These are phyloP conservation scores for Udeniomyces megalosporus DNA, from an alignment of 768 basidiomycete genomes.

Conservation along the genomic window DNA sequence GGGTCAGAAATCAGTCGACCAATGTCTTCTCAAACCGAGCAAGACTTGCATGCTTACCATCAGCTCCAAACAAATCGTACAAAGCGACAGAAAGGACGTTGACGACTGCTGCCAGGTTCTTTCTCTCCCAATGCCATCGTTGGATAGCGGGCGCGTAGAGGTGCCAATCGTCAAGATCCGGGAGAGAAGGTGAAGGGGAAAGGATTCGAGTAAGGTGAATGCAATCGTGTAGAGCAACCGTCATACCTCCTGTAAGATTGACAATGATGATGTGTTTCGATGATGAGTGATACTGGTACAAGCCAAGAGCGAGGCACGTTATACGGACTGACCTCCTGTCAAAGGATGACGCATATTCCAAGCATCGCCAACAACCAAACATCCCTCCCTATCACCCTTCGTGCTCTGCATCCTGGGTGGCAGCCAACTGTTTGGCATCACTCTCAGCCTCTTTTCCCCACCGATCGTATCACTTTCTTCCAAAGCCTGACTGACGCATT, in stretches of 20 bases:
- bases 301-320: not conserved
- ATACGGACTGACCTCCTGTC: constrained; percentile 42
- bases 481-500: constrained; percentile 50
- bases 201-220: constrained; percentile 53
- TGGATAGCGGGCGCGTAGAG: constrained; percentile 36
- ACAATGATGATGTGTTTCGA: not conserved
- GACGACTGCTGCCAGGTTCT: constrained; percentile 64
- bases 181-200: constrained; percentile 25
- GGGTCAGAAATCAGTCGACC: not conserved
- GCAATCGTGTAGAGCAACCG: constrained; percentile 77
- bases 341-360: constrained; percentile 99
- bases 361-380: constrained; percentile 77
- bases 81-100: constrained; percentile 86
- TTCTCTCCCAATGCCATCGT: constrained; percentile 73
- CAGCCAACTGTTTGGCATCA: constrained; percentile 92
- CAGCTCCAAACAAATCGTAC: constrained; percentile 86
- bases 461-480: constrained; percentile 30
- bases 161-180: constrained; percentile 30
- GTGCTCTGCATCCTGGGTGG: constrained; percentile 52
- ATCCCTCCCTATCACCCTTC: constrained; percentile 42
- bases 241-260: constrained; percentile 64
- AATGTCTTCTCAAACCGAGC: not conserved
- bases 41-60: constrained; percentile 42
- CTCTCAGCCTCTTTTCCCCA: constrained; percentile 49
- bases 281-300: not conserved